phyloP scores from a whole-genome alignment of 495 filamentous ascomycete genomes.

The Penicillium diatomitis region DNA sequence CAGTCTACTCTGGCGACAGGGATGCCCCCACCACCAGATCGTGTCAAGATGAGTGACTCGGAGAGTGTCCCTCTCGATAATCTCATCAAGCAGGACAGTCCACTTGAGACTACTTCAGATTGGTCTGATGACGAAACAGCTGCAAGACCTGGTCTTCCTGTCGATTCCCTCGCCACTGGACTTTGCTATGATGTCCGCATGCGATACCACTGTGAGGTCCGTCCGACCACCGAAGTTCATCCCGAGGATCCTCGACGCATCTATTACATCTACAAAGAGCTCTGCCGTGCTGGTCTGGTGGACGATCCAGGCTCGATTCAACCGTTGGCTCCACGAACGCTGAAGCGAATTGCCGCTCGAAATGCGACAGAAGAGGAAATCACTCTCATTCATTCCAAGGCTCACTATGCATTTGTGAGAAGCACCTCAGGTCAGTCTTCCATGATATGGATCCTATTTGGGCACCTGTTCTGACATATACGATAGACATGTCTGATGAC shows the following conservation, averaged over 20 bases:
- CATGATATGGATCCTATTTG: neutral
- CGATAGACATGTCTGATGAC: constrained; percentile 42
- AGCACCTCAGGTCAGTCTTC: constrained; percentile 38
- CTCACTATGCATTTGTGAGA: constrained; percentile 70
- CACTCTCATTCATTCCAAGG: constrained; percentile 59
- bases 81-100: constrained; percentile 22
- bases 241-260: constrained; percentile 92
- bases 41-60: constrained; percentile 17
- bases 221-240: constrained; percentile 62
- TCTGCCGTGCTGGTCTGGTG: constrained; percentile 70
- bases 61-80: constrained; percentile 14
- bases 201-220: constrained; percentile 80
- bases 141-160: constrained; percentile 20
- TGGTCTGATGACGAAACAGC: constrained; percentile 30
- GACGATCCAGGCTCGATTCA: constrained; percentile 41
- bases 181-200: constrained; percentile 88
- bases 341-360: constrained; percentile 69
- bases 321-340: constrained; percentile 46
- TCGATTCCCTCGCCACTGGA: constrained; percentile 52
- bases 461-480: constrained; percentile 3
- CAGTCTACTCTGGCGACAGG: neutral
- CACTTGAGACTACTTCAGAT: constrained; percentile 32
- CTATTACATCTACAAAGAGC: constrained; percentile 75
- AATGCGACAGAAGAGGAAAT: constrained; percentile 70
- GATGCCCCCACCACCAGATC: constrained; percentile 13